Conservation (phyloP, 148 eudicot species). For the Nepenthes mirabilis region DNA sequence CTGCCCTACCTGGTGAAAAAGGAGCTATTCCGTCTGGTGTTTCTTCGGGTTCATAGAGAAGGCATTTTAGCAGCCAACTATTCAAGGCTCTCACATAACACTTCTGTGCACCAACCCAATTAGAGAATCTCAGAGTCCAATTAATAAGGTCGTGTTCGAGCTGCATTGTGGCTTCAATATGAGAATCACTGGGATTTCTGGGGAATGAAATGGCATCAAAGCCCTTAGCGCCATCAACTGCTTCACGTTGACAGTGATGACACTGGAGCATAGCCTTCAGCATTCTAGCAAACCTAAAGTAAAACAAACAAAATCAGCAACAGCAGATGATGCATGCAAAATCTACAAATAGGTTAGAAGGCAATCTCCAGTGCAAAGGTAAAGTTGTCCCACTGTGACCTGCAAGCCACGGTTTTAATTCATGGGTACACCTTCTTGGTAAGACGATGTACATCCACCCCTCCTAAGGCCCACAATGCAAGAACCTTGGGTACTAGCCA, state of each 20-base stretch:
- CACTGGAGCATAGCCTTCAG: constrained; percentile 90
- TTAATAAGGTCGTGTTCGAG: constrained; percentile 64
- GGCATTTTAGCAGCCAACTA: constrained; percentile 70
- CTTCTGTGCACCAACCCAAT: constrained; percentile 71
- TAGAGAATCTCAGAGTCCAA: constrained; percentile 68
- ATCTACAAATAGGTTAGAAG: neutral
- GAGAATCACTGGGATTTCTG: constrained; percentile 50
- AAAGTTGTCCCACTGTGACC: too few relatives aligned
- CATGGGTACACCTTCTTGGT: too few relatives aligned
- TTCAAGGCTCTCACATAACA: constrained; percentile 62
- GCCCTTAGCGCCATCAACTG: constrained; percentile 56
- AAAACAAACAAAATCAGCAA: constrained; percentile 4
- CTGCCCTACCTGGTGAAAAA: constrained; percentile 81
- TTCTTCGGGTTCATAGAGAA: constrained; percentile 59
- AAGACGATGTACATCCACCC: too few relatives aligned
- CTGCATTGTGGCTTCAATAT: constrained; percentile 58
- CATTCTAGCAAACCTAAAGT: constrained; percentile 60
- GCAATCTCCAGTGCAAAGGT: too few relatives aligned
- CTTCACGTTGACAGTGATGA: constrained; percentile 70
- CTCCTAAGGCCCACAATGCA: too few relatives aligned
- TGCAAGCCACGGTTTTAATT: too few relatives aligned
- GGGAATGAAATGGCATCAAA: constrained; percentile 58
- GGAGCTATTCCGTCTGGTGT: constrained; percentile 75
- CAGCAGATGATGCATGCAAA: neutral
- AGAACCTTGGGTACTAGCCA: too few relatives aligned